These are phyloP conservation scores for Scheffersomyces titani DNA, from an alignment of 1,139 yeast species.

Conservation along the genomic window DNA sequence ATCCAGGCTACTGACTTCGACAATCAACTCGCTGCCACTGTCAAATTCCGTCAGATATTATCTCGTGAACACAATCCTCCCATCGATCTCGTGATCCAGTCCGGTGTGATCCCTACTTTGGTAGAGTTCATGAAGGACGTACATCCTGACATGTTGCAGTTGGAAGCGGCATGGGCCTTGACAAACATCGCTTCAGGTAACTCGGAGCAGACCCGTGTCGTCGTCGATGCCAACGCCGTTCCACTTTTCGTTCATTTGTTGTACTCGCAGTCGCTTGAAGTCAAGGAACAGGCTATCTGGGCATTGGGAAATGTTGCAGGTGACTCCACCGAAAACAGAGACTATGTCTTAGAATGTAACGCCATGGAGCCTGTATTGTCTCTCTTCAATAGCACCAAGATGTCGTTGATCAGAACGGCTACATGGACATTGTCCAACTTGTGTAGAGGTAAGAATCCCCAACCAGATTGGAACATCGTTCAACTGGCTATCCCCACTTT, in stretches of 20 bases:
- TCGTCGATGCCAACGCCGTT: conserved; percentile 91
- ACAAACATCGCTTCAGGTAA: conserved; percentile 98
- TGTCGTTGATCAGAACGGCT: conserved; percentile 90
- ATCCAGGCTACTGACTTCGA: conserved; percentile 78
- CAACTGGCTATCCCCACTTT: conserved; percentile 88
- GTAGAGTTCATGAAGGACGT: conserved; percentile 81
- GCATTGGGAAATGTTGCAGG: conserved; percentile 99
- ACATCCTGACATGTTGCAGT: conserved; percentile 84
- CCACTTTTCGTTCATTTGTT: conserved; percentile 86
- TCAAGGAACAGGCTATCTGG: conserved; percentile 98
- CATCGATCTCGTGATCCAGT: conserved; percentile 85
- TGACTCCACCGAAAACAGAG: conserved; percentile 88
- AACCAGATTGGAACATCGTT: conserved; percentile 90
- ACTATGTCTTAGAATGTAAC: conserved; percentile 77
- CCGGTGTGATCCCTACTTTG: conserved; percentile 90
- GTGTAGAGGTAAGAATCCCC: conserved; percentile 96
- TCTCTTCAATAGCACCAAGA: conserved; percentile 77
- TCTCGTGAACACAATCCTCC: conserved; percentile 98
- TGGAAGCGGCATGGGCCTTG: conserved; percentile 99
- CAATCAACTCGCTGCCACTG: conserved; percentile 83
- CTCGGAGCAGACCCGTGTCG: conserved; percentile 85
- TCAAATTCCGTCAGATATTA: conserved; percentile 88
- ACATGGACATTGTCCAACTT: conserved; percentile 97
- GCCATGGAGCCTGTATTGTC: conserved; percentile 89
- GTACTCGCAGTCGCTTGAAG: conserved; percentile 81